Evolutionary conservation across 345 rosid genomes (phyloP).

Genomic region (Ceriops tagal): DNA sequence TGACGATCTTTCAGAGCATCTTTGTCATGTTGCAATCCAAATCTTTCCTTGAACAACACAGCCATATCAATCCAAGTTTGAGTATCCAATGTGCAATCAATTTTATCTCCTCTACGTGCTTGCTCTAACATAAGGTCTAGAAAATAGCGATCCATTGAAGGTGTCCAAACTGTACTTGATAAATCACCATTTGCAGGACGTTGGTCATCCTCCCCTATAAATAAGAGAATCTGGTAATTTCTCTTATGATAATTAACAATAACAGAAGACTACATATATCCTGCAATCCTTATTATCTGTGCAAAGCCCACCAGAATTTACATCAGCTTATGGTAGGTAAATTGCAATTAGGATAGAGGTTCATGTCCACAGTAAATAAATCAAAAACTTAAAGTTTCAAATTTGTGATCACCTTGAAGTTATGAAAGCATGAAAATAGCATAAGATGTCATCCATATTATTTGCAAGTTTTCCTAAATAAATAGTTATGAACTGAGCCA

Average conservation of each 20-base stretch:
- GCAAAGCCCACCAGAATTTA: too few species aligned
- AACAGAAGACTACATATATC: neutral
- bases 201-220: constrained; percentile 33
- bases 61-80: constrained; percentile 45
- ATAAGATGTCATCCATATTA: too few species aligned
- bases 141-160: constrained; percentile 47
- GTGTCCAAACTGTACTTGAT: constrained; percentile 36
- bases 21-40: constrained; percentile 38
- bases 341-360: too few species aligned
- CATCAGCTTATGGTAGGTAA: too few species aligned
- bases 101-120: constrained; percentile 31
- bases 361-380: too few species aligned
- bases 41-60: constrained; percentile 38
- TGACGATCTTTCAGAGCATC: constrained; percentile 31
- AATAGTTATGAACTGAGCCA: too few species aligned
- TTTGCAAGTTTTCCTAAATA: too few species aligned
- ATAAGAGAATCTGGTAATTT: neutral
- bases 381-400: too few species aligned
- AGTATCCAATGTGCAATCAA: constrained; percentile 19
- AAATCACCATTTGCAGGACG: constrained; percentile 22
- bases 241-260: neutral
- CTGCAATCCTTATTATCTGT: neutral
- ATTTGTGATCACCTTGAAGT: too few species aligned
- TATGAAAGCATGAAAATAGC: too few species aligned
- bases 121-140: constrained; percentile 46